Conservation (phyloP, 306 rosid species). For the Lathyrus oleraceus region DNA sequence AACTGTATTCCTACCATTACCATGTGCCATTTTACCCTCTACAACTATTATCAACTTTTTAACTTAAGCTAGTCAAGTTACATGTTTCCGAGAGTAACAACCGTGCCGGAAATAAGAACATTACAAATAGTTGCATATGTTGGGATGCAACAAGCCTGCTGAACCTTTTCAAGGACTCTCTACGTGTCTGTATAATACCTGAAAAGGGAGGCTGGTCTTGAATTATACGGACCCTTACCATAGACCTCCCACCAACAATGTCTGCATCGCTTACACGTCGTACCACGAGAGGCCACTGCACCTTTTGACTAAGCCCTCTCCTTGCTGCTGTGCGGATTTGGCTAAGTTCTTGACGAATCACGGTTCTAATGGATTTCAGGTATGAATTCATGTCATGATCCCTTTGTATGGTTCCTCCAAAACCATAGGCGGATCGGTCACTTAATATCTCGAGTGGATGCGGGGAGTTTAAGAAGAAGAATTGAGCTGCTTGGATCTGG, state of each 20-base stretch:
- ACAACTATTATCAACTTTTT: too few relatives aligned
- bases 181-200: slow-evolving; percentile 58
- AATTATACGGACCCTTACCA: slow-evolving; percentile 42
- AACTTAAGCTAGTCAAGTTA: slow-evolving; percentile 42
- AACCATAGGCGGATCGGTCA: slow-evolving; percentile 83
- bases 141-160: slow-evolving; percentile 76
- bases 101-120: slow-evolving; percentile 66
- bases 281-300: slow-evolving; percentile 68
- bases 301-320: slow-evolving; percentile 62
- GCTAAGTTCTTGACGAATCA: slow-evolving; percentile 76
- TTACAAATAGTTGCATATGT: slow-evolving; percentile 75
- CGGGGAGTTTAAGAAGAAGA: slow-evolving; percentile 78
- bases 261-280: slow-evolving; percentile 37
- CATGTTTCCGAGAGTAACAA: slow-evolving; percentile 57
- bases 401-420: slow-evolving; percentile 76
- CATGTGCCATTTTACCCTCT: slow-evolving; percentile 24
- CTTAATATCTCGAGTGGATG: slow-evolving; percentile 92
- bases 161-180: slow-evolving; percentile 68
- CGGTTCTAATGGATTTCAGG: slow-evolving; percentile 58
- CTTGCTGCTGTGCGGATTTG: slow-evolving; percentile 51
- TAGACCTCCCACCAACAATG: slow-evolving; percentile 52
- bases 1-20: slow-evolving; percentile 12
- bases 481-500: slow-evolving; percentile 65
- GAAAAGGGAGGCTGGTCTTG: slow-evolving; percentile 60
- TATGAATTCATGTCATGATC: slow-evolving; percentile 94